phyloP scores from a whole-genome alignment of 1,284 basidiomycete genomes.

The Ganoderma resinaceum region DNA sequence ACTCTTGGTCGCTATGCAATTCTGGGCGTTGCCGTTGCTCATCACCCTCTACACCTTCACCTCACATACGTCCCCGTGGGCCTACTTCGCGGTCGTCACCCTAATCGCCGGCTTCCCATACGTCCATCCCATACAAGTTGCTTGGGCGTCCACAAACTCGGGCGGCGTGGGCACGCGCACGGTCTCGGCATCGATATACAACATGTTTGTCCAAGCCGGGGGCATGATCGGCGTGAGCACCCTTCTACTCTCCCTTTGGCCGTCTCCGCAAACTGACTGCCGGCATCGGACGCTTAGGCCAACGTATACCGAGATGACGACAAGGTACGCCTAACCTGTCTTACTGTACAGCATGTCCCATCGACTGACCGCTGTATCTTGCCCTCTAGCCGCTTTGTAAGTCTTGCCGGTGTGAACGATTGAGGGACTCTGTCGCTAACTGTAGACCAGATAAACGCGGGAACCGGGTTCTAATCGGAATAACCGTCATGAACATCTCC shows the following conservation, averaged over 20 bases:
- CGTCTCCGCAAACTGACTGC: not conserved
- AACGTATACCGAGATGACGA: conserved; percentile 45
- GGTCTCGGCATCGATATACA: conserved; percentile 63
- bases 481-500: conserved; percentile 47
- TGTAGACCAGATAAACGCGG: conserved; percentile 47
- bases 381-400: conserved; percentile 53
- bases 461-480: conserved; percentile 45
- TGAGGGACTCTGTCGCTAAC: conserved; percentile 8
- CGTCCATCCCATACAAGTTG: conserved; percentile 57
- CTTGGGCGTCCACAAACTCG: conserved; percentile 69
- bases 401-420: conserved; percentile 23
- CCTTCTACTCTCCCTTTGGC: not conserved
- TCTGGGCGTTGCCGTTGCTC: conserved; percentile 69
- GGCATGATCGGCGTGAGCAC: conserved; percentile 55
- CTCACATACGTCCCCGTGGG: conserved; percentile 61
- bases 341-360: not conserved
- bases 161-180: conserved; percentile 64
- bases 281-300: conserved; percentile 29
- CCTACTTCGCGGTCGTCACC: conserved; percentile 62
- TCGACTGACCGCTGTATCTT: conserved; percentile 8
- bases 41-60: conserved; percentile 63
- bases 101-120: conserved; percentile 61
- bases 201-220: conserved; percentile 69
- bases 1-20: conserved; percentile 59
- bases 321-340: conserved; percentile 28